Conservation (phyloP, 139 green algal species). For the Marvania coccoides region DNA sequence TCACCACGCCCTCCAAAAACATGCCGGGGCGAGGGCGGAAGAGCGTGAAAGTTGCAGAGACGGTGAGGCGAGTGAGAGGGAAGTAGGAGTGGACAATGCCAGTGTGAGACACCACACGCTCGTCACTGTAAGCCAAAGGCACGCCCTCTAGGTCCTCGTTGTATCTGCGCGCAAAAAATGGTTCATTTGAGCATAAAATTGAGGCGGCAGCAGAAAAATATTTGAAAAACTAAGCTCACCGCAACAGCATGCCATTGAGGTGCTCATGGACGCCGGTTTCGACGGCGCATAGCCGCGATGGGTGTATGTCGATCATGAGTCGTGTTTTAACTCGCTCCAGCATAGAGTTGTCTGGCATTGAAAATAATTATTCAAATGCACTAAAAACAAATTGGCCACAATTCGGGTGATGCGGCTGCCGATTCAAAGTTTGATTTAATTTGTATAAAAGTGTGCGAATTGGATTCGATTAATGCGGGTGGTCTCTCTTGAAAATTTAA, state of each 20-base stretch:
- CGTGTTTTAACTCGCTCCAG: not conserved
- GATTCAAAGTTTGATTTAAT: too few species aligned
- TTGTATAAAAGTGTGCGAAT: not conserved
- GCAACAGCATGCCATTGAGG: conserved; percentile 29
- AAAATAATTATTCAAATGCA: too few species aligned
- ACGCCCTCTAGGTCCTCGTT: conserved; percentile 44
- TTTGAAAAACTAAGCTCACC: conserved; percentile 5
- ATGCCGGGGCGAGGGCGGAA: conserved; percentile 33
- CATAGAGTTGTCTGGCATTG: too few species aligned
- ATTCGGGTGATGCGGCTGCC: too few species aligned
- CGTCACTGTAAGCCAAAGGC: conserved; percentile 32
- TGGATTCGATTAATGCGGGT: not conserved
- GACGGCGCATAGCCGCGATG: conserved; percentile 19
- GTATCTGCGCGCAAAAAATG: conserved; percentile 27
- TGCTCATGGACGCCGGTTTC: conserved; percentile 32
- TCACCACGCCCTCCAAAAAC: conserved; percentile 45
- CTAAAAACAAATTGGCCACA: too few species aligned
- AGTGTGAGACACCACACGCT: conserved; percentile 17
- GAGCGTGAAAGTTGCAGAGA: conserved; percentile 31
- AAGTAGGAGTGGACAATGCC: conserved; percentile 50
- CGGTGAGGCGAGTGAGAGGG: conserved; percentile 37
- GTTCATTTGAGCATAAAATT: not conserved
- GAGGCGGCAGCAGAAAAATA: not conserved
- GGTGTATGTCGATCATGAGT: conserved; percentile 43
- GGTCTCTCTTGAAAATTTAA: not conserved